A percentile compares a stretch with the other conserved stretches of the same genome.
These are phyloP conservation scores for Geotrichum histeridarum DNA, from an alignment of 1,139 yeast species.

Conservation along the genomic window DNA sequence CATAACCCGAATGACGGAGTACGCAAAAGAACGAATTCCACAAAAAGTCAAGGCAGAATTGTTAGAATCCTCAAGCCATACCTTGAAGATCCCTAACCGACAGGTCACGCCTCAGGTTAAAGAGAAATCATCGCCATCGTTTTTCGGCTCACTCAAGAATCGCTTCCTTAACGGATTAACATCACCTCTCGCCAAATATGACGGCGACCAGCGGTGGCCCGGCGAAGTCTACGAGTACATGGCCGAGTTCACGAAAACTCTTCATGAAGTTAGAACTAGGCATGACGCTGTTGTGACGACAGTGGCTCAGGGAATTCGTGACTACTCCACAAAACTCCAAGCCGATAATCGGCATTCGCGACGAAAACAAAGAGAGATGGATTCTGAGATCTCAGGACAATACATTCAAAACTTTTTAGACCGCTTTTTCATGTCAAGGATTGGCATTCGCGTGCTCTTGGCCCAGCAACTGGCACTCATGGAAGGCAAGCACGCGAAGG, in stretches of 20 bases:
- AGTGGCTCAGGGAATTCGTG: conserved; percentile 90
- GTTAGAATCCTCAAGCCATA: conserved; percentile 13
- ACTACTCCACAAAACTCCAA: conserved; percentile 44
- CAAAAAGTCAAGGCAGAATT: conserved; percentile 14
- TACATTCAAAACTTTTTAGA: conserved; percentile 72
- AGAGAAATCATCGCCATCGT: conserved; percentile 12
- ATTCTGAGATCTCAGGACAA: conserved; percentile 36
- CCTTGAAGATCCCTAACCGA: neutral
- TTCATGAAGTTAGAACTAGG: conserved; percentile 68
- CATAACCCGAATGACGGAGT: conserved; percentile 45
- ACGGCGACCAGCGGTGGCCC: conserved; percentile 54
- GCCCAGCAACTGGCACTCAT: conserved; percentile 82
- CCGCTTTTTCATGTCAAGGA: conserved; percentile 76
- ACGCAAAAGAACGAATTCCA: conserved; percentile 12
- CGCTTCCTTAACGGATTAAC: conserved; percentile 43
- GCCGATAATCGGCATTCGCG: neutral
- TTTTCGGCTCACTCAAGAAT: conserved; percentile 20
- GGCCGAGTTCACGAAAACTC: conserved; percentile 56
- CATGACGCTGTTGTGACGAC: conserved; percentile 94
- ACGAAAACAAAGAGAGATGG: conserved; percentile 28
- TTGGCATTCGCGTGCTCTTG: conserved; percentile 80
- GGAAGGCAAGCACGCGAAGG: conserved; percentile 49
- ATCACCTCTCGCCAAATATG: conserved; percentile 49
- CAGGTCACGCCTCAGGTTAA: conserved; percentile 3
- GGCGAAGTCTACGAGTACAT: conserved; percentile 71